phyloP scores from a whole-genome alignment of 441 rosid genomes.

The Lepidium campestre region DNA sequence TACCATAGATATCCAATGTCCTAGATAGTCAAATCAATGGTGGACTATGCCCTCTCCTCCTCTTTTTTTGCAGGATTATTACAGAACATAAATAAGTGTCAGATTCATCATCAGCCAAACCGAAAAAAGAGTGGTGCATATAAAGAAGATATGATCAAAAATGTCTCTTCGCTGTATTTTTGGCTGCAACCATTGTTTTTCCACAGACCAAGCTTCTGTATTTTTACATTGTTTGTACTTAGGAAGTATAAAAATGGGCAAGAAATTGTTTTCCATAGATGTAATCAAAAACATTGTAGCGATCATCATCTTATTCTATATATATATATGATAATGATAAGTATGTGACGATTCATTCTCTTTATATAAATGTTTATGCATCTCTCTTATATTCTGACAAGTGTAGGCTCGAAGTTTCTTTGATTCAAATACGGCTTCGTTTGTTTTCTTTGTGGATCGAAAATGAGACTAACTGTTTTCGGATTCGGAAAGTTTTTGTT shows the following conservation, averaged over 20 bases:
- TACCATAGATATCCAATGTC: conserved; percentile 18
- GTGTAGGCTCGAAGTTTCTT: conserved; percentile 7
- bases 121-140: conserved; percentile 12
- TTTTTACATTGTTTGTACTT: conserved; percentile 30
- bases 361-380: not conserved
- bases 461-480: not conserved
- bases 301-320: not conserved
- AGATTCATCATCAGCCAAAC: not conserved
- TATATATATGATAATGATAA: conserved; percentile 14
- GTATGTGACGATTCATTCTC: conserved; percentile 1
- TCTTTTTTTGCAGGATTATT: conserved; percentile 23
- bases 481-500: not conserved
- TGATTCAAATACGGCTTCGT: not conserved
- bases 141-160: conserved; percentile 21
- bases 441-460: not conserved
- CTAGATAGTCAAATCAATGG: conserved; percentile 10
- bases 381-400: not conserved
- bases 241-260: conserved; percentile 4
- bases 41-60: conserved; percentile 11
- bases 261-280: conserved; percentile 10
- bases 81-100: conserved; percentile 29
- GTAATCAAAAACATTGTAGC: conserved; percentile 21
- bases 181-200: conserved; percentile 8
- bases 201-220: conserved; percentile 20
- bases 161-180: conserved; percentile 18